These are phyloP conservation scores for Hyphopichia khmerensis DNA, from an alignment of 1,139 yeast genomes.

Conservation along the genomic window DNA sequence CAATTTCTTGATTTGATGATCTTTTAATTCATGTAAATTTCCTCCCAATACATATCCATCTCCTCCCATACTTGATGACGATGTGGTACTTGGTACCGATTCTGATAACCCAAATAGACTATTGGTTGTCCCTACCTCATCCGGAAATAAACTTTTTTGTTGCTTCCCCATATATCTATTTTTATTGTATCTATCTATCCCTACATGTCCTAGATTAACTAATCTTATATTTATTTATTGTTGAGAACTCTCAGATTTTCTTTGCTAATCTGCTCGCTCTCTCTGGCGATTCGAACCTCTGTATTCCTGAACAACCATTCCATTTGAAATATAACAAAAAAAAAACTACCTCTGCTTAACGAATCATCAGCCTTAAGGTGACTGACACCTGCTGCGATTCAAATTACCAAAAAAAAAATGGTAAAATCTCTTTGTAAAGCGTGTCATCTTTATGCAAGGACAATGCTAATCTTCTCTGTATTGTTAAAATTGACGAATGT, in stretches of 20 bases:
- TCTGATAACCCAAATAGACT: conserved; percentile 7
- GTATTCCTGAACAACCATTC: too few relatives aligned
- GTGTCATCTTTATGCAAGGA: conserved; percentile 99
- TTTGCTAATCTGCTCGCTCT: too few relatives aligned
- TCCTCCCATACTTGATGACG: not conserved
- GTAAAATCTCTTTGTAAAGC: conserved; percentile 93
- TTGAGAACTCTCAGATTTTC: too few relatives aligned
- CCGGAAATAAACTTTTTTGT: conserved; percentile 6
- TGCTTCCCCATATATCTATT: not conserved
- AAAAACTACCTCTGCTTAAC: too few relatives aligned
- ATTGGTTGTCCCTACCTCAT: conserved; percentile 3
- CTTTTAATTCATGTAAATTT: conserved; percentile 24
- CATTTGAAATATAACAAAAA: too few relatives aligned
- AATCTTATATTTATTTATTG: too few relatives aligned
- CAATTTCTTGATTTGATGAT: conserved; percentile 34
- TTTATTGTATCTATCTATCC: too few relatives aligned
- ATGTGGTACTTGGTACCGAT: not conserved
- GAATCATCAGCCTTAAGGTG: too few relatives aligned
- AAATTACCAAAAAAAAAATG: conserved; percentile 51
- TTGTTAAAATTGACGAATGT: conserved; percentile 69
- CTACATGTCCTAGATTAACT: too few relatives aligned
- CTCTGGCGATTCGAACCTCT: too few relatives aligned
- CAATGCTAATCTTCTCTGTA: conserved; percentile 99
- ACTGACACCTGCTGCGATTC: too few relatives aligned
- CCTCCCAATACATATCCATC: conserved; percentile 12